These are phyloP conservation scores for Jaapia argillacea DNA, from an alignment of 768 basidiomycete species.

Conservation along the genomic window DNA sequence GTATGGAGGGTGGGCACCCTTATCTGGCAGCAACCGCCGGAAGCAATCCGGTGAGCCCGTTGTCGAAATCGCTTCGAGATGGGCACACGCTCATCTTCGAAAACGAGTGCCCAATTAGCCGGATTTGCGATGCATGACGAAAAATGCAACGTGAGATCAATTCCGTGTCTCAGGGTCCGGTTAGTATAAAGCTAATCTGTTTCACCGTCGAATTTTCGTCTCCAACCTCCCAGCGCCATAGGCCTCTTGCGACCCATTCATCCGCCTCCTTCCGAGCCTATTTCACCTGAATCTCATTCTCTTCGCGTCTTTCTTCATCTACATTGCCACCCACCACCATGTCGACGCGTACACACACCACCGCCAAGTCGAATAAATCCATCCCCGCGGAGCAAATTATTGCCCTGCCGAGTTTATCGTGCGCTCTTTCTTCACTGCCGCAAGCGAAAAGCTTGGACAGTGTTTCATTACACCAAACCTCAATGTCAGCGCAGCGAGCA, in stretches of 20 bases:
- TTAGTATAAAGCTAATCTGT: conserved; percentile 5
- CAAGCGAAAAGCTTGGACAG: conserved; percentile 62
- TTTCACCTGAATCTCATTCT: not conserved
- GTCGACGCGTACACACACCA: not conserved
- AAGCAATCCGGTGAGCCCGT: not conserved
- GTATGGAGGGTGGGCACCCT: too few relatives aligned
- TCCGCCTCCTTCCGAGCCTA: too few relatives aligned
- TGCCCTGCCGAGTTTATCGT: conserved; percentile 65
- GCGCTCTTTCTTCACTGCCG: conserved; percentile 56
- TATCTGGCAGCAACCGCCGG: too few relatives aligned
- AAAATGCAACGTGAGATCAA: not conserved
- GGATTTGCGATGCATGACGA: not conserved
- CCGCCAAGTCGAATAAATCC: conserved; percentile 17
- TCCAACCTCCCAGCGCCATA: not conserved
- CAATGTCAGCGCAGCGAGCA: conserved; percentile 54
- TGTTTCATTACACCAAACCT: conserved; percentile 53
- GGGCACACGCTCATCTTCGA: not conserved
- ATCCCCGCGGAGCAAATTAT: conserved; percentile 46
- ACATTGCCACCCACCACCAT: not conserved
- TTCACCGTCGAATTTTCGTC: not conserved
- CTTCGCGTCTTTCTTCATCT: not conserved
- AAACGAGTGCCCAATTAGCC: not conserved
- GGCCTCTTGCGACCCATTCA: not conserved
- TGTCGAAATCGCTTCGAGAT: not conserved
- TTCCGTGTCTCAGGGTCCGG: conserved; percentile 1